These are phyloP conservation scores for Pythium biforme DNA, from an alignment of 352 stramenopile species.

Conservation along the genomic window DNA sequence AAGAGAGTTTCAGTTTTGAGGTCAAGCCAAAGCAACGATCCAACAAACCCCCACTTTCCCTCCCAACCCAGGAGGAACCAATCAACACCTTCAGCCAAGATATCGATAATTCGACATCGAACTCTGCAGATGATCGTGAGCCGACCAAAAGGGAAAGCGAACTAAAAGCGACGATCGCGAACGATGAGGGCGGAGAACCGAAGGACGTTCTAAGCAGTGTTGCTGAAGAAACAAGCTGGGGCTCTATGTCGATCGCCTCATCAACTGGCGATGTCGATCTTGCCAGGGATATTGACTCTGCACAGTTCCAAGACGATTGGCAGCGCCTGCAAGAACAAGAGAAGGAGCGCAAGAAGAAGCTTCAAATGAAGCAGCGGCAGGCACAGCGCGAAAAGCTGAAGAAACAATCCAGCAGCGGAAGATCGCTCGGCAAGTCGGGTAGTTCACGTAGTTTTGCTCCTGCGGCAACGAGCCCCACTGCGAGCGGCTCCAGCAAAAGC, in stretches of 20 bases:
- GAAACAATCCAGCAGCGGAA: constrained; percentile 39
- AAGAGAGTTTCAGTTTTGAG: constrained; percentile 51
- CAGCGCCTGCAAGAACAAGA: constrained; percentile 72
- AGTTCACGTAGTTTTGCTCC: constrained; percentile 12
- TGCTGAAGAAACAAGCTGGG: constrained; percentile 6
- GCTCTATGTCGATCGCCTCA: constrained; percentile 1
- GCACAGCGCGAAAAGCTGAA: constrained; percentile 77
- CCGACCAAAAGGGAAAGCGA: neutral
- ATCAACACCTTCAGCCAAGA: neutral
- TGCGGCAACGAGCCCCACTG: neutral
- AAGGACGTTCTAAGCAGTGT: neutral
- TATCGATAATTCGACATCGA: neutral
- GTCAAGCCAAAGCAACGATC: constrained; percentile 35
- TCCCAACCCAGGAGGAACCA: neutral
- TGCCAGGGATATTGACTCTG: constrained; percentile 1
- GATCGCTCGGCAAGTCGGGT: constrained; percentile 18
- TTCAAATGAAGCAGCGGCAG: constrained; percentile 74
- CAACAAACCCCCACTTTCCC: neutral
- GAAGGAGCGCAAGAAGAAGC: constrained; percentile 64
- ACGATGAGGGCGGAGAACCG: neutral
- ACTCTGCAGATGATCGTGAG: neutral
- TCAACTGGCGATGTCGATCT: constrained; percentile 1
- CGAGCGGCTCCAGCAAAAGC: neutral
- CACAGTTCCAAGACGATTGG: constrained; percentile 57
- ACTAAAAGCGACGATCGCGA: neutral